These are phyloP conservation scores for Leishmania tarentolae DNA, from an alignment of 208 protist genomes.

Conservation along the genomic window DNA sequence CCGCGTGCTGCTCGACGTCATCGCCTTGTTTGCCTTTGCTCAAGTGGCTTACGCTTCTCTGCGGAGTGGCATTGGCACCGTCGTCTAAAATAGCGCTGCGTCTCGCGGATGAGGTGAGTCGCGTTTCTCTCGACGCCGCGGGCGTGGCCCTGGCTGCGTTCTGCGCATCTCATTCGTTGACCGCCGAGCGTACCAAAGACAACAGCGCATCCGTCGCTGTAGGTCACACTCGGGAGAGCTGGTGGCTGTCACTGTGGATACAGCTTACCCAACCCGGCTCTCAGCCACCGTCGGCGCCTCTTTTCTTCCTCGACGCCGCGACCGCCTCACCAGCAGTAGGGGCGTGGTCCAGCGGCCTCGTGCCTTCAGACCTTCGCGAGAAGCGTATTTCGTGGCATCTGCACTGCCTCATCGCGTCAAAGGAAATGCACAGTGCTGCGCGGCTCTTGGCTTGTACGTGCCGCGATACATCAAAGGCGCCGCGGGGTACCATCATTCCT, in stretches of 20 bases:
- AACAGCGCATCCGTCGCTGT: not conserved
- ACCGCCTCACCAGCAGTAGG: not conserved
- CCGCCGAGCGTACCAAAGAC: not conserved
- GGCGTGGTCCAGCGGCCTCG: constrained; percentile 10
- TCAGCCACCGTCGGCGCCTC: constrained; percentile 13
- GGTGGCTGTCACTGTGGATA: constrained; percentile 29
- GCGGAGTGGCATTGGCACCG: constrained; percentile 37
- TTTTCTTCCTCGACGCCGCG: constrained; percentile 9
- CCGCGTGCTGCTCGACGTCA: not conserved
- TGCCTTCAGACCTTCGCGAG: constrained; percentile 11
- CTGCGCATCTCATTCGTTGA: constrained; percentile 13
- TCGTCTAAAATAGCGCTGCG: constrained; percentile 24
- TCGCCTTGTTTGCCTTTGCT: constrained; percentile 14
- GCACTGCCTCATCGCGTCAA: constrained; percentile 37
- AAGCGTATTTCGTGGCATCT: constrained; percentile 52
- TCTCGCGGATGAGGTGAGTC: constrained; percentile 22
- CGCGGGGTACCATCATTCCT: constrained; percentile 1
- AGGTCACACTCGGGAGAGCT: constrained; percentile 3
- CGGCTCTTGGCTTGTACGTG: constrained; percentile 22
- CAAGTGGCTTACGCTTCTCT: constrained; percentile 34
- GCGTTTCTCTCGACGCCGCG: constrained; percentile 21
- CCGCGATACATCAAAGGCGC: constrained; percentile 1
- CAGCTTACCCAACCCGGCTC: constrained; percentile 16
- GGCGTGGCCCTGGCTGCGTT: constrained; percentile 20
- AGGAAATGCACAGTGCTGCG: constrained; percentile 19